A percentile compares a stretch with the other conserved stretches of the same genome.
phyloP scores from a whole-genome alignment of 1,139 yeast genomes.

The Scheffersomyces titani region DNA sequence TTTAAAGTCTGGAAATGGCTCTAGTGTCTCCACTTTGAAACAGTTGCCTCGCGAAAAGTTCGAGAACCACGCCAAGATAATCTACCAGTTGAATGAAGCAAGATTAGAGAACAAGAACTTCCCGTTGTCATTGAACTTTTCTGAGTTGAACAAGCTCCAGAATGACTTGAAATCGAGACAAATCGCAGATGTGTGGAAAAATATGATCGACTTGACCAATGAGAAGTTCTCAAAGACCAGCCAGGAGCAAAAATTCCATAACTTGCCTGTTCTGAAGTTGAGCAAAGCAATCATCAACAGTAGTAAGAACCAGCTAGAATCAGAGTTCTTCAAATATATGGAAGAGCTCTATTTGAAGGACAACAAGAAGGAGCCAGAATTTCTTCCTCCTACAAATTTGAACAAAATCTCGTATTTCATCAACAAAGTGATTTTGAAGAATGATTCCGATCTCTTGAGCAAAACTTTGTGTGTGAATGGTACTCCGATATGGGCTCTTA shows the following conservation, averaged over 20 bases:
- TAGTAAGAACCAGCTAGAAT: slow-evolving; percentile 65
- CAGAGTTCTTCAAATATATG: slow-evolving; percentile 74
- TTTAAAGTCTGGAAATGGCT: slow-evolving; percentile 15
- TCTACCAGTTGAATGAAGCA: slow-evolving; percentile 69
- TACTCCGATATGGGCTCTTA: slow-evolving; percentile 87
- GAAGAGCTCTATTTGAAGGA: slow-evolving; percentile 69
- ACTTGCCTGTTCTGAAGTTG: slow-evolving; percentile 18
- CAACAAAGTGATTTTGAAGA: slow-evolving; percentile 48
- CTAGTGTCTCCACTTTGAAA: slow-evolving; percentile 23
- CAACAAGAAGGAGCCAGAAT: slow-evolving; percentile 53
- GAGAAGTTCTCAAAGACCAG: slow-evolving; percentile 36
- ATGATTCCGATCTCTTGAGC: slow-evolving; percentile 31
- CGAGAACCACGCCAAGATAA: slow-evolving; percentile 70
- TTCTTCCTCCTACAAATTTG: slow-evolving; percentile 60
- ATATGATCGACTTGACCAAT: slow-evolving; percentile 46
- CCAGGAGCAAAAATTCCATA: slow-evolving; percentile 49
- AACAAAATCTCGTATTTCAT: slow-evolving; percentile 73
- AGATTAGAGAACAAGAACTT: slow-evolving; percentile 54
- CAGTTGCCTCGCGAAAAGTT: slow-evolving; percentile 58
- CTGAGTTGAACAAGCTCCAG: slow-evolving; percentile 51
- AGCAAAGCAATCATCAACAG: slow-evolving; percentile 54
- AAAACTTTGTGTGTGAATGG: slow-evolving; percentile 63
- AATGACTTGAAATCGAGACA: slow-evolving; percentile 63
- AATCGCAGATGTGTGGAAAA: slow-evolving; percentile 64
- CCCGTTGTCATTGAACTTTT: slow-evolving; percentile 54